Percentiles rank a stretch among this genome's conserved stretches.
phyloP scores from a whole-genome alignment of 345 rosid species.

The Barbarea vulgaris region DNA sequence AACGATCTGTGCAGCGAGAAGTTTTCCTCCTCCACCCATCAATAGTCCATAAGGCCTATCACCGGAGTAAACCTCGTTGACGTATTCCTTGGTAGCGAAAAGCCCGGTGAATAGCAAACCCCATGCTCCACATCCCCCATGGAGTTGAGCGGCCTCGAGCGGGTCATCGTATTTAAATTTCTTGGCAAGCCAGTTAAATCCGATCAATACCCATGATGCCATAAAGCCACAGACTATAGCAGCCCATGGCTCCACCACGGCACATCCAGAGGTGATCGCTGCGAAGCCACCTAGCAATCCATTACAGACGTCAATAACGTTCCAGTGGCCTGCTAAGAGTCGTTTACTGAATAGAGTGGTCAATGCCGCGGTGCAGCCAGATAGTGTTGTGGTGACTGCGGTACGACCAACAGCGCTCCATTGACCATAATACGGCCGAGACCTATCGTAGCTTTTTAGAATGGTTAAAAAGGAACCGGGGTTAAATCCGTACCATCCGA shows the following conservation, averaged over 20 bases:
- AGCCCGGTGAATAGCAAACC: slow-evolving; percentile 32
- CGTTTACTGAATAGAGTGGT: slow-evolving; percentile 32
- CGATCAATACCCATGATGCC: slow-evolving; percentile 29
- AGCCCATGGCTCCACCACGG: slow-evolving; percentile 34
- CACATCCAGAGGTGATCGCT: slow-evolving; percentile 29
- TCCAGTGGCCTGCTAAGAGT: slow-evolving; percentile 30
- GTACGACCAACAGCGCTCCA: slow-evolving; percentile 33
- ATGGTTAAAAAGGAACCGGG: slow-evolving; percentile 64
- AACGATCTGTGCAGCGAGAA: slow-evolving; percentile 13
- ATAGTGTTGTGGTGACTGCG: slow-evolving; percentile 25
- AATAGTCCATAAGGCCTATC: slow-evolving; percentile 26
- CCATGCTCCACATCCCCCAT: slow-evolving; percentile 38
- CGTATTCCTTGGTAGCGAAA: slow-evolving; percentile 19
- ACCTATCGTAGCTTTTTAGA: slow-evolving; percentile 37
- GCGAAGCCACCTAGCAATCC: slow-evolving; percentile 29
- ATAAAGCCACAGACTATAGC: slow-evolving; percentile 28
- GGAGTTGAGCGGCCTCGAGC: slow-evolving; percentile 33
- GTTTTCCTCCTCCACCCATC: slow-evolving; percentile 34
- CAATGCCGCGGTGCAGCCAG: slow-evolving; percentile 30
- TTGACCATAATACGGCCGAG: slow-evolving; percentile 34
- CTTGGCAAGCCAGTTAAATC: slow-evolving; percentile 17
- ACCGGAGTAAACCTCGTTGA: slow-evolving; percentile 21
- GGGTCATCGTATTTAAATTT: slow-evolving; percentile 33
- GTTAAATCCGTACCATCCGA: slow-evolving; percentile 52
- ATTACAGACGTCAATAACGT: slow-evolving; percentile 13